phyloP scores from a whole-genome alignment of 352 stramenopile species.

The Pythium chondricola region DNA sequence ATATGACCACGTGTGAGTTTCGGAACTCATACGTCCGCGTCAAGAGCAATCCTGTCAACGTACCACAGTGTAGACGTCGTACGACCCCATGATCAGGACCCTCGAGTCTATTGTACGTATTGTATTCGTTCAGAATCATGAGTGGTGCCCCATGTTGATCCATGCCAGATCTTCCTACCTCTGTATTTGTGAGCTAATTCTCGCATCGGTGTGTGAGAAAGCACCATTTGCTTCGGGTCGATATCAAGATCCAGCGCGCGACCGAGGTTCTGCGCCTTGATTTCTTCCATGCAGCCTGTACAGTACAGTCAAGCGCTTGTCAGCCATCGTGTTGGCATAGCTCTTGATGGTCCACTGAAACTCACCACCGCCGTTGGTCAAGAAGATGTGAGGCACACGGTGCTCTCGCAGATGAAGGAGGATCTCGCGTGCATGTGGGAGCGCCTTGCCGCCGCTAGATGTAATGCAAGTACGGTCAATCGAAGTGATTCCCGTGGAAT shows the following conservation, averaged over 20 bases:
- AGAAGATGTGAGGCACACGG: constrained; percentile 77
- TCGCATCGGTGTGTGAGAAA: constrained; percentile 88
- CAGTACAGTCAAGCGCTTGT: not conserved
- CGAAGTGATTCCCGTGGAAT: too few relatives aligned
- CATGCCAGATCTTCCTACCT: constrained; percentile 19
- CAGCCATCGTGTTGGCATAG: too few relatives aligned
- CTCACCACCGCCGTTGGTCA: constrained; percentile 54
- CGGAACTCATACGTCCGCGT: too few relatives aligned
- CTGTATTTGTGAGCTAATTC: constrained; percentile 57
- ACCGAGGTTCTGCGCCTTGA: constrained; percentile 76
- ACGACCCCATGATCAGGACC: constrained; percentile 84
- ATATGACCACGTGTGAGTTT: too few relatives aligned
- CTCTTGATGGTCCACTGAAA: too few relatives aligned
- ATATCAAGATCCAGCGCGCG: constrained; percentile 56
- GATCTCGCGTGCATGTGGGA: constrained; percentile 57
- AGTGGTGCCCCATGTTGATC: too few relatives aligned
- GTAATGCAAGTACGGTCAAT: too few relatives aligned
- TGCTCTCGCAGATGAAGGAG: constrained; percentile 48
- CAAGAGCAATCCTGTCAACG: too few relatives aligned
- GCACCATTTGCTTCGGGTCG: constrained; percentile 65
- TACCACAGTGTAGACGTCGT: constrained; percentile 78
- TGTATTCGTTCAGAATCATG: too few relatives aligned
- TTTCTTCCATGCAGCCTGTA: constrained; percentile 71
- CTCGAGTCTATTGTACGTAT: constrained; percentile 74
- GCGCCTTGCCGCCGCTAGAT: constrained; percentile 57